Conservation (phyloP, 108 stramenopile genomes). For the Cylindrotheca closterium region DNA sequence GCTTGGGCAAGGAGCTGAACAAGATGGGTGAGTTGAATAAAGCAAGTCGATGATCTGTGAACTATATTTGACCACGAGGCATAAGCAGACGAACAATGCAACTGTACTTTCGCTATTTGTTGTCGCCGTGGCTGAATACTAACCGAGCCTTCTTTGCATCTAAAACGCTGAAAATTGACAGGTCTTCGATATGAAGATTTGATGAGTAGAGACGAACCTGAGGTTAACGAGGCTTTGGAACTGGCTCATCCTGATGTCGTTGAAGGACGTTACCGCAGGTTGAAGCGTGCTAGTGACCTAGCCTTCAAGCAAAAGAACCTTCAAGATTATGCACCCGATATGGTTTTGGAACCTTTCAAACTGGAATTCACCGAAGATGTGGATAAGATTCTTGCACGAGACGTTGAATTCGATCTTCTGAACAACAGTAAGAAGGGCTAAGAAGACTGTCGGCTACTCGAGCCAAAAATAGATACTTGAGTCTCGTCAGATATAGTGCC, state of each 20-base stretch:
- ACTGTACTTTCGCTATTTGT: too few relatives aligned
- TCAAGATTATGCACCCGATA: conserved; percentile 75
- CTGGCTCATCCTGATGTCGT: conserved; percentile 80
- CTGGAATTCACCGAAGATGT: conserved; percentile 69
- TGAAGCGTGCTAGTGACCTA: conserved; percentile 87
- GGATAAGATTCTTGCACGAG: conserved; percentile 75
- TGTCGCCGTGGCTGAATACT: too few relatives aligned
- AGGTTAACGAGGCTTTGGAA: conserved; percentile 79
- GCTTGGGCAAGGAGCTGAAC: conserved; percentile 57
- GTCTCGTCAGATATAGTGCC: too few relatives aligned
- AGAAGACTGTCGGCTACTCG: not conserved
- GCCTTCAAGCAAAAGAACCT: conserved; percentile 85
- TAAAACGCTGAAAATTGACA: conserved; percentile 32
- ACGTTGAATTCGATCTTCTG: conserved; percentile 78
- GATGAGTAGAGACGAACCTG: conserved; percentile 69
- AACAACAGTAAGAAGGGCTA: conserved; percentile 75
- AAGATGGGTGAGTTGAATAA: conserved; percentile 66
- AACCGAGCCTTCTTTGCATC: too few relatives aligned
- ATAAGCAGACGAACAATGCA: too few relatives aligned
- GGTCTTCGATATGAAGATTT: conserved; percentile 87
- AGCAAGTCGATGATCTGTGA: too few relatives aligned
- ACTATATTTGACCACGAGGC: too few relatives aligned
- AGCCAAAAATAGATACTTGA: not conserved
- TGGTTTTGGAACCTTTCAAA: conserved; percentile 71
- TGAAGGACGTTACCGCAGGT: conserved; percentile 79